Percentiles rank a stretch among this genome's conserved stretches.
Evolutionary conservation across 23 red algal species (phyloP).

Genomic region (Gracilaria domingensis): DNA sequence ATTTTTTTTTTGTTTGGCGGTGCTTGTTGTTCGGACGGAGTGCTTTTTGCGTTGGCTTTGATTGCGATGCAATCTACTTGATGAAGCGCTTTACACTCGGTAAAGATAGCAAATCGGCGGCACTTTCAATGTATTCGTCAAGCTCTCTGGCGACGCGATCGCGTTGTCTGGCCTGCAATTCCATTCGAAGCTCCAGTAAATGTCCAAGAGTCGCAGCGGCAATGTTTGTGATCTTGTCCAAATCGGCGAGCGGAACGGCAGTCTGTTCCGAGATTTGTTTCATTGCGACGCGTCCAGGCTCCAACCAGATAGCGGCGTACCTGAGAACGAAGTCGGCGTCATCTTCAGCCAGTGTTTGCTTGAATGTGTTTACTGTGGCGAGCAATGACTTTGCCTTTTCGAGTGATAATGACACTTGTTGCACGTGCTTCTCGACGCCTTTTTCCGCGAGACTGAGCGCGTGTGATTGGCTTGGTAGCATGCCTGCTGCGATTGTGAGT

Average conservation of each 20-base stretch:
- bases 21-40: neutral
- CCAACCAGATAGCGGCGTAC: conserved; percentile 43
- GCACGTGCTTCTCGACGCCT: neutral
- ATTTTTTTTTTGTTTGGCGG: neutral
- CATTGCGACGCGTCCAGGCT: conserved; percentile 47
- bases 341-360: conserved; percentile 10
- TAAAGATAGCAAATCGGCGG: conserved; percentile 33
- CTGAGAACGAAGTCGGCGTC: conserved; percentile 26
- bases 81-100: conserved; percentile 28
- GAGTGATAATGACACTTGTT: conserved; percentile 4
- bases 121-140: conserved; percentile 58
- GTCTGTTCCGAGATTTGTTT: neutral
- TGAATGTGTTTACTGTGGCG: neutral
- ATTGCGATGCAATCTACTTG: neutral
- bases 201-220: conserved; percentile 51
- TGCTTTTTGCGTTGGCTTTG: neutral
- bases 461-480: neutral
- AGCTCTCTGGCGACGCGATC: conserved; percentile 44
- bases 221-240: neutral
- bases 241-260: neutral
- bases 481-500: neutral
- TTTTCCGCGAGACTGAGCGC: conserved; percentile 13
- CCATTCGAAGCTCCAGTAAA: conserved; percentile 43
- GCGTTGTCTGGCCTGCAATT: conserved; percentile 14
- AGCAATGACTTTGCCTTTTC: conserved; percentile 26